phyloP scores from a whole-genome alignment of 345 rosid genomes.

The Litchi chinensis region DNA sequence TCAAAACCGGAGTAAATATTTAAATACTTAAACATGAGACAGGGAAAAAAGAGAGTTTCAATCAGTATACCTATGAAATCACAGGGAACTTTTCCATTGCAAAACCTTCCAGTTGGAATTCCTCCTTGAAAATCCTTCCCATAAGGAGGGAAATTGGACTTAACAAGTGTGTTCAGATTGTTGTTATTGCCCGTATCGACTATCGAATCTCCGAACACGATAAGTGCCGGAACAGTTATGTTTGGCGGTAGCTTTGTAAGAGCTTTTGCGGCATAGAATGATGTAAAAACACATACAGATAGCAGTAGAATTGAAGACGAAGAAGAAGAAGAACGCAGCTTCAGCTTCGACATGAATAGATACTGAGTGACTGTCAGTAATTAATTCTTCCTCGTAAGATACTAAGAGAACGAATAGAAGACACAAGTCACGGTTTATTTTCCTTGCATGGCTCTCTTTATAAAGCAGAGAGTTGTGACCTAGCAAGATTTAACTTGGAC shows the following conservation, averaged over 20 bases:
- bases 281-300: background rate
- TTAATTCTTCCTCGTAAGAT: background rate
- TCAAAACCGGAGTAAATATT: background rate
- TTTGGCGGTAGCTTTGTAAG: constrained; percentile 36
- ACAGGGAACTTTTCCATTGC: constrained; percentile 72
- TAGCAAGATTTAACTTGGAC: too few species aligned
- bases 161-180: constrained; percentile 43
- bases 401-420: background rate
- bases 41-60: background rate
- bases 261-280: constrained; percentile 9
- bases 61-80: constrained; percentile 56
- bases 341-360: background rate
- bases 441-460: background rate
- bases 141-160: constrained; percentile 71
- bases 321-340: background rate
- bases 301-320: background rate
- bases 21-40: background rate
- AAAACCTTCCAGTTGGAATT: constrained; percentile 74
- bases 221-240: constrained; percentile 49
- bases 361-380: background rate
- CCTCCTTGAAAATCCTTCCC: constrained; percentile 63
- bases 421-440: background rate
- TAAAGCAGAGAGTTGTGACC: background rate
- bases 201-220: constrained; percentile 84
- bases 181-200: constrained; percentile 87